These are phyloP conservation scores for Chlorella sp. DNA, from an alignment of 139 green algal genomes.

Conservation along the genomic window DNA sequence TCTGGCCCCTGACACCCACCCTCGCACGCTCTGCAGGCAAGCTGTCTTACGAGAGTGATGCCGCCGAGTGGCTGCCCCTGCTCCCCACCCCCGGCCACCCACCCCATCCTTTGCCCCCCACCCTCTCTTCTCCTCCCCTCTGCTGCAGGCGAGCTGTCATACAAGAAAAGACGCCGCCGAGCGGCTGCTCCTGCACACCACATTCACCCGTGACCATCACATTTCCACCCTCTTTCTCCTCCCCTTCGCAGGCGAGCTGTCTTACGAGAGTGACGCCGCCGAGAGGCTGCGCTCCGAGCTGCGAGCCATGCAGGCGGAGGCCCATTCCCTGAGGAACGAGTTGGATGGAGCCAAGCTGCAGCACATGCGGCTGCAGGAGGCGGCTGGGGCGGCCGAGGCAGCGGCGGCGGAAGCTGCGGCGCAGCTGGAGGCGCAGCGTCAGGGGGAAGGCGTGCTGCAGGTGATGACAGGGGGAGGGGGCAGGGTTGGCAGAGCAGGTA, in stretches of 20 bases:
- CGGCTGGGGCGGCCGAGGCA: slow-evolving; percentile 10
- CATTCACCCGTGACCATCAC: no score
- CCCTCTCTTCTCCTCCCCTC: background rate
- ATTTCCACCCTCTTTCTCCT: background rate
- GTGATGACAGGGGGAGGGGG: background rate
- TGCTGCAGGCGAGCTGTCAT: slow-evolving; percentile 26
- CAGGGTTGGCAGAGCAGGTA: background rate
- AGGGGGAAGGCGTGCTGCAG: slow-evolving; percentile 31
- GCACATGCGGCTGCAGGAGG: slow-evolving; percentile 27
- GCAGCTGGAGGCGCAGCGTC: slow-evolving; percentile 10
- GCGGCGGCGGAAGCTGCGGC: background rate
- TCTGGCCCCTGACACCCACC: no score
- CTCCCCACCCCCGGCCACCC: background rate
- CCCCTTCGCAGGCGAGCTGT: slow-evolving; percentile 37
- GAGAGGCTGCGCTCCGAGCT: slow-evolving; percentile 37
- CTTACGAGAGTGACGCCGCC: slow-evolving; percentile 54
- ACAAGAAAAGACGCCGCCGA: slow-evolving; percentile 55
- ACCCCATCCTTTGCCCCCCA: background rate
- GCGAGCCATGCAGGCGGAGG: slow-evolving; percentile 42
- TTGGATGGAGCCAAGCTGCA: slow-evolving; percentile 28
- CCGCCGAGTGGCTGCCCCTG: background rate
- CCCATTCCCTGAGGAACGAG: slow-evolving; percentile 31
- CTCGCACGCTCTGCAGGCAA: no score
- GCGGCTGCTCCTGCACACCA: no score
- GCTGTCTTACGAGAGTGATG: no score